Base-by-base conservation (phyloP, 192 early-diverging fungal genomes). In the Backusella westeae region DNA sequence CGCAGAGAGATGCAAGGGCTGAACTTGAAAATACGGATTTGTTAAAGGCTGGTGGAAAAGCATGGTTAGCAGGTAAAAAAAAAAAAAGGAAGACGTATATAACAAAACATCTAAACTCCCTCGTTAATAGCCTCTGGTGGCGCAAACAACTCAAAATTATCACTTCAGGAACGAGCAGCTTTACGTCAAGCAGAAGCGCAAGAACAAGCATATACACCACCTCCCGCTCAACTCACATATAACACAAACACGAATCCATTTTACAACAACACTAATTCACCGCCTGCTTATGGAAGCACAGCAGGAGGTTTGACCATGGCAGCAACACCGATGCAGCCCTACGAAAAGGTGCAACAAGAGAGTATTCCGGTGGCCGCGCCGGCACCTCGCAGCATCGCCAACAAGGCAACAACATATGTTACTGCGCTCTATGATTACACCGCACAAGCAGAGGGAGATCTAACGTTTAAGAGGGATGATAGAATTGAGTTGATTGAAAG, bases 391-490 rank as follows among this genome's bases (percentile, higher is more conserved):
- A 63, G 9, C 26, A 63, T 63, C 12, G 9, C 56, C 26, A 63
- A 63, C 23, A 29, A 49, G 19, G 17, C 17, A n/a, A n/a, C 46
- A 17, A 49, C 46, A 17, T 49, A n/a, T 75, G 84, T 83, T 14
- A 74, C 52, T 35, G 85, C 85, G 8, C 36, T 86, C 38, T 86
- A 78, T 72, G 82, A 86, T 65, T 86, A 75, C 49, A 23, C 68
- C 2, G 85, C 80, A 23, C 76, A 82, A 59, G 80, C 78, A 63
- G 78, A 82, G 42, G 81, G 77, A 6, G 85, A 86, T 72, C 75
- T 86, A 44, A 74, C 53, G 4, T 86, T 86, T 53, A 59, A 35
- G 23, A 84, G 78, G 69, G 83, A 78, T 67, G 85, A 86, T 69
- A 52, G 53, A 3, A 86, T 86, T 72, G 83, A 84, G 65, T 46